Base-by-base conservation (phyloP, 2,329 filamentous ascomycete species). In the Fusarium compactum region DNA sequence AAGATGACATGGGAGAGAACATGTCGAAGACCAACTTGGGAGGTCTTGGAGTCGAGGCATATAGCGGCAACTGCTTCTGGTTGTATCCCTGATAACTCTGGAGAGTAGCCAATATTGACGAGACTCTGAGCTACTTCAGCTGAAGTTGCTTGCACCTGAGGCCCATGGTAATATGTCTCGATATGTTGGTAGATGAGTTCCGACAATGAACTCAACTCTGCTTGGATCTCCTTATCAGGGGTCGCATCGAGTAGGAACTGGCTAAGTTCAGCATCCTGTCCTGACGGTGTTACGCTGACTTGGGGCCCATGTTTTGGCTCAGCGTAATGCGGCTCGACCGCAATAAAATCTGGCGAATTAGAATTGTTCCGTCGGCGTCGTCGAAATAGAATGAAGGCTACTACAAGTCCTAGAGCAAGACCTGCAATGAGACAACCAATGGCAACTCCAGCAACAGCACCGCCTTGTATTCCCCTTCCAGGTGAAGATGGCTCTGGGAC, bases 131-230 rank as follows among this genome's bases (percentile, higher is more conserved):
- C 69, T 10, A 82, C 70, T 5, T 58, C 48, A 15, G 61, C 58
- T 1, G 51, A 11, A 58, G 69, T 71, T 7, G 47, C 43, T 1
- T 72, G 60, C 6, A 79, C 61, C 1, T 74, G 73, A 0, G 76
- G 62, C 1, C 67, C 47, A 56, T 82, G 80, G 52, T 84, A 84
- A 52, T 82, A 70, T 54, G 74, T 78, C 56, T 83, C 77, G 41
- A 82, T 79, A 62, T 85, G 83, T 40, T 80, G 76, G 29, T 78
- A 75, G 14, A 84, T 77, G 8, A 83, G 76, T 8, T 77, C 71
- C 2, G 75, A 74, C 5, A 84, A 58, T 1, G 79, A 74, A 6
- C 74, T 66, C 8, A 83, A 62, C 46, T 82, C 80, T 6, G 62
- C 45, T 6, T 67, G 62, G 11, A 83, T 77, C 4, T 80, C 76